These are phyloP conservation scores for Boletellus emodensis DNA, from an alignment of 768 basidiomycete species.

Conservation along the genomic window DNA sequence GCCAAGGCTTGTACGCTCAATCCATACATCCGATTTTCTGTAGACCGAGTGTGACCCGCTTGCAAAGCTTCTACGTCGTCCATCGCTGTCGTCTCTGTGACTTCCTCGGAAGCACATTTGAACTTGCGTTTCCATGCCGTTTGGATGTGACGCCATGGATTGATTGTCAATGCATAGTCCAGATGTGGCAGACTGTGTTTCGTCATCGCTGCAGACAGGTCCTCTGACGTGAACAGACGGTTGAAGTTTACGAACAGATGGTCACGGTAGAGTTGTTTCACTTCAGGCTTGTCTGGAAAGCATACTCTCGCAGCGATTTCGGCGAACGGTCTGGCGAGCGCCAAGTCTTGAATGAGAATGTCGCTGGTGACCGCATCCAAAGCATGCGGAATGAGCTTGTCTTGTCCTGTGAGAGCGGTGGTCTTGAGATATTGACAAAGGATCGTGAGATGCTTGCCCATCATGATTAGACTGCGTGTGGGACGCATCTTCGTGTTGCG, in stretches of 20 bases:
- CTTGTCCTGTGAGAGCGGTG: background rate
- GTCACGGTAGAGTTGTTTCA: background rate
- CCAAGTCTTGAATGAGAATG: background rate
- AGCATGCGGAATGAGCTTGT: slow-evolving; percentile 4
- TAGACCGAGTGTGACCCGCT: background rate
- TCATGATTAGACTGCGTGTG: background rate
- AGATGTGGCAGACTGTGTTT: background rate
- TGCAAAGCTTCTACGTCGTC: background rate
- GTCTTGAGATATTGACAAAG: slow-evolving; percentile 4
- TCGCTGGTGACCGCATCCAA: background rate
- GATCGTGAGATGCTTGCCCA: background rate
- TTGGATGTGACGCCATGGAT: slow-evolving; percentile 4
- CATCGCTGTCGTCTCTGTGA: background rate
- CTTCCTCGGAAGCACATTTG: background rate
- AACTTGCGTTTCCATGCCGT: slow-evolving; percentile 6
- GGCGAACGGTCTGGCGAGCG: background rate
- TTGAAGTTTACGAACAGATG: slow-evolving; percentile 19
- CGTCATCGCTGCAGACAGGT: background rate
- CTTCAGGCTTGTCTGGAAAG: background rate
- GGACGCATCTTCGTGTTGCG: background rate
- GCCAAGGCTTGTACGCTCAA: too few species aligned
- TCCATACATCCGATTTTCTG: too few species aligned
- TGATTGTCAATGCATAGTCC: background rate
- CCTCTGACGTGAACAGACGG: background rate
- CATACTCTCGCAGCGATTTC: background rate